Percentiles rank a stretch among this genome's conserved stretches.
These are phyloP conservation scores for Colletotrichum nymphaeae DNA, from an alignment of 2,329 filamentous ascomycete genomes.

Conservation along the genomic window DNA sequence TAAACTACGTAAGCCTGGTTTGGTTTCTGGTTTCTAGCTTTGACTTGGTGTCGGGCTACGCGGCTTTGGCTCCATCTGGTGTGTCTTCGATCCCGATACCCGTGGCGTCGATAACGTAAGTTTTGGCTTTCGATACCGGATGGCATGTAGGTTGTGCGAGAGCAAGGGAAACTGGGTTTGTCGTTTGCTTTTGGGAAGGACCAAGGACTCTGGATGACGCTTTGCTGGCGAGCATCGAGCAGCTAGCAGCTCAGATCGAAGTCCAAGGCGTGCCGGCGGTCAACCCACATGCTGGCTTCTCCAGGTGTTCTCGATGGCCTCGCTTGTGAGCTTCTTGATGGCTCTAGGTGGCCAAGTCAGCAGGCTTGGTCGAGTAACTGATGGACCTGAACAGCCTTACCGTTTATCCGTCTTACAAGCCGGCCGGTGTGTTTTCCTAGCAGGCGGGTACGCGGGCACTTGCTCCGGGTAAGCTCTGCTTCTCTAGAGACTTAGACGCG, in stretches of 20 bases:
- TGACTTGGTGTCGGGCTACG: neutral
- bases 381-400: too few relatives aligned
- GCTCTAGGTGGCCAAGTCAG: too few relatives aligned
- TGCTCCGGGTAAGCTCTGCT: neutral
- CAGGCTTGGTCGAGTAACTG: too few relatives aligned
- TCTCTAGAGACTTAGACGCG: neutral
- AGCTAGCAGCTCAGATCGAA: neutral
- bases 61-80: neutral
- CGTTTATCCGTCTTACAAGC: too few relatives aligned
- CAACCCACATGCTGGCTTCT: neutral
- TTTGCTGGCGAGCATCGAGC: neutral
- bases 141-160: neutral
- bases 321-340: too few relatives aligned
- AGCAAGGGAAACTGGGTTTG: neutral
- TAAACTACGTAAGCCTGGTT: neutral
- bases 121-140: neutral
- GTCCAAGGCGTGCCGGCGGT: neutral
- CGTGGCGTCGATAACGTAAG: neutral
- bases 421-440: neutral
- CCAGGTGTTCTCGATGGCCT: too few relatives aligned
- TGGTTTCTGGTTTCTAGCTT: neutral
- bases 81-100: neutral
- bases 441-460: neutral
- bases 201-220: neutral
- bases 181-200: neutral